Base-by-base conservation (phyloP, 2,329 filamentous ascomycete genomes). In the Diaporthe sp. region DNA sequence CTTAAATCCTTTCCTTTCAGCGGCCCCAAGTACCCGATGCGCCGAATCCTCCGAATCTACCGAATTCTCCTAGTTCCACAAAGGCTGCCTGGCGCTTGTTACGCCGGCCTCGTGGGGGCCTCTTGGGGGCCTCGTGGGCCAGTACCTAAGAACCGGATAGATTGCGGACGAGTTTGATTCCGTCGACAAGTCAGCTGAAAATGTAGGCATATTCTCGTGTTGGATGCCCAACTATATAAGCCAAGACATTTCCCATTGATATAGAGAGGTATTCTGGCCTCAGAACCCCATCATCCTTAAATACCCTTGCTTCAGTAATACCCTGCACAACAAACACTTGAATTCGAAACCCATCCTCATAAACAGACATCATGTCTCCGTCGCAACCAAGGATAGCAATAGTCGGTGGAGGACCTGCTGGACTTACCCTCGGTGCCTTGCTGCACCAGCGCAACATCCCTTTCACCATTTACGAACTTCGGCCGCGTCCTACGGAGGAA, bases 381-480 rank as follows among this genome's bases (percentile, higher is more conserved):
- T 13, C 17, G 15, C 70, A 72, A 39, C 71, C 79, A 42, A 76
- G 77, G 42, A 87, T 88, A 39, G 86, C 86, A 71, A 87, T 89
- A 57, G 77, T 88, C 42, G 87, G 87, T 71, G 86, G 80, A 15
- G 87, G 87, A 15, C 87, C 86, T 0, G 82, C 82, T 1, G 88
- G 88, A 39, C 84, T 90, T 0, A 87, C 87, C 1, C 83, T 90
- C 7, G 87, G 83, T 34, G 81, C 82, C 31, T 83, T 89, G 17
- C 85, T 91, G 6, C 84, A 88, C 75, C 80, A 83, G 68, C 78
- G 82, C 49, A 76, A 79, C 70, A 79, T 86, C 55, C 80, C 80
- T 4, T 82, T 81, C 71, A 83, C 80, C 4, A 79, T 87, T 61
- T 85, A 81, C 49, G 85, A 86, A 53, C 79, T 83, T 1, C 82